Percentiles rank a stretch among this genome's conserved stretches.
These are phyloP conservation scores for Phialophora macrospora DNA, from an alignment of 2,329 filamentous ascomycete genomes.

Conservation along the genomic window DNA sequence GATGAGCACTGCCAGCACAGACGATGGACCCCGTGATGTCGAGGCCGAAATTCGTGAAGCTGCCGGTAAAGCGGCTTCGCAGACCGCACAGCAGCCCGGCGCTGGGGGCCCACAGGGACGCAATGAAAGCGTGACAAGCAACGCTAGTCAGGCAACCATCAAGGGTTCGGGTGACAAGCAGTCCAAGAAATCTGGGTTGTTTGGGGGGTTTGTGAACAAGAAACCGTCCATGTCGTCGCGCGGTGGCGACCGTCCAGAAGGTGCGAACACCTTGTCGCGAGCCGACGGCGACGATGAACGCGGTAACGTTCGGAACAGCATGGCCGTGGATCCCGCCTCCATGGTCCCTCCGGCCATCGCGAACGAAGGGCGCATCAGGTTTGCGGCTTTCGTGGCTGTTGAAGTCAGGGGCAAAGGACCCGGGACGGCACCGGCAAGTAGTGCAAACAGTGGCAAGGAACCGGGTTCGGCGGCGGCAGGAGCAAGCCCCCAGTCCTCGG, in stretches of 20 bases:
- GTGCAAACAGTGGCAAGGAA: slow-evolving; percentile 26
- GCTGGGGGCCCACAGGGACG: slow-evolving; percentile 7
- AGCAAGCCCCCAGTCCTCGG: slow-evolving; percentile 24
- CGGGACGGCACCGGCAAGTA: slow-evolving; percentile 18
- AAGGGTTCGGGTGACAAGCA: slow-evolving; percentile 39
- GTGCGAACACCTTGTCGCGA: slow-evolving; percentile 29
- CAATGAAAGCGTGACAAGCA: slow-evolving; percentile 35
- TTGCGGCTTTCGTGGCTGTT: slow-evolving; percentile 74
- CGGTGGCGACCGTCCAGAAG: slow-evolving; percentile 38
- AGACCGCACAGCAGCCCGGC: slow-evolving; percentile 20
- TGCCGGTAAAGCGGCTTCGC: slow-evolving; percentile 31
- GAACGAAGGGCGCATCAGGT: slow-evolving; percentile 63
- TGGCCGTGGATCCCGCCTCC: slow-evolving; percentile 28
- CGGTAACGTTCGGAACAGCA: slow-evolving; percentile 28
- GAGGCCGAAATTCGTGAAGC: slow-evolving; percentile 36
- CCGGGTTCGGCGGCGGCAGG: slow-evolving; percentile 32
- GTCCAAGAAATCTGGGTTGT: slow-evolving; percentile 49
- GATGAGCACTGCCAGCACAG: slow-evolving; percentile 33
- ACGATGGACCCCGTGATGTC: slow-evolving; percentile 36
- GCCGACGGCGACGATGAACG: slow-evolving; percentile 28
- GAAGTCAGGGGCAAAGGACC: slow-evolving; percentile 70
- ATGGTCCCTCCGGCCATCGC: slow-evolving; percentile 31
- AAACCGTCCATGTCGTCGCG: slow-evolving; percentile 39
- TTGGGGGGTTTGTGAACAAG: slow-evolving; percentile 49
- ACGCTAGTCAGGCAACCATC: slow-evolving; percentile 31